These are phyloP conservation scores for Phytophthora nicotianae DNA, from an alignment of 352 stramenopile species.

Conservation along the genomic window DNA sequence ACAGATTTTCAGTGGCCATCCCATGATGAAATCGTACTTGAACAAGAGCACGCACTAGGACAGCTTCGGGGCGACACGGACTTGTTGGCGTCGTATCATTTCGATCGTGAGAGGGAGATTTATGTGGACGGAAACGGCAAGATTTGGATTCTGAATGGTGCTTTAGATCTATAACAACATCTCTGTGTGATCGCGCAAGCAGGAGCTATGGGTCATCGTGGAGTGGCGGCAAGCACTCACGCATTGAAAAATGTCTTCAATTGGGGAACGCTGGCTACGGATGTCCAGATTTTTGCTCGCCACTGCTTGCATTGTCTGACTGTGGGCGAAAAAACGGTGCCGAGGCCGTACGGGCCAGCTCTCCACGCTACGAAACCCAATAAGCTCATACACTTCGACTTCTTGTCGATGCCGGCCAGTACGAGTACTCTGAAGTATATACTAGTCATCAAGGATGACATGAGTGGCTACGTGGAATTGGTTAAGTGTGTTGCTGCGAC, in stretches of 20 bases:
- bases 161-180: conserved; percentile 18
- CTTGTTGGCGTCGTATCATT: neutral
- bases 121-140: neutral
- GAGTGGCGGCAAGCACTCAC: neutral
- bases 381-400: conserved; percentile 48
- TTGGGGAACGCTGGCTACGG: conserved; percentile 20
- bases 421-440: conserved; percentile 13
- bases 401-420: conserved; percentile 25
- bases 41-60: neutral
- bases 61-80: neutral
- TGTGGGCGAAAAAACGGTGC: neutral
- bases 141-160: conserved; percentile 12
- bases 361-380: conserved; percentile 40
- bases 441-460: conserved; percentile 9
- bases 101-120: neutral
- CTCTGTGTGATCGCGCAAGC: conserved; percentile 25
- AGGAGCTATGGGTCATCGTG: conserved; percentile 27
- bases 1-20: neutral
- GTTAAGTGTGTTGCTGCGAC: neutral
- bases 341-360: conserved; percentile 22
- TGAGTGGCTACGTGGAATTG: conserved; percentile 4
- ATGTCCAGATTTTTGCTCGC: conserved; percentile 20
- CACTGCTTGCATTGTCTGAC: conserved; percentile 11
- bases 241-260: conserved; percentile 8
- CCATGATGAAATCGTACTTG: neutral